These are phyloP conservation scores for Acer yangbiense DNA, from an alignment of 345 rosid species.

Conservation along the genomic window DNA sequence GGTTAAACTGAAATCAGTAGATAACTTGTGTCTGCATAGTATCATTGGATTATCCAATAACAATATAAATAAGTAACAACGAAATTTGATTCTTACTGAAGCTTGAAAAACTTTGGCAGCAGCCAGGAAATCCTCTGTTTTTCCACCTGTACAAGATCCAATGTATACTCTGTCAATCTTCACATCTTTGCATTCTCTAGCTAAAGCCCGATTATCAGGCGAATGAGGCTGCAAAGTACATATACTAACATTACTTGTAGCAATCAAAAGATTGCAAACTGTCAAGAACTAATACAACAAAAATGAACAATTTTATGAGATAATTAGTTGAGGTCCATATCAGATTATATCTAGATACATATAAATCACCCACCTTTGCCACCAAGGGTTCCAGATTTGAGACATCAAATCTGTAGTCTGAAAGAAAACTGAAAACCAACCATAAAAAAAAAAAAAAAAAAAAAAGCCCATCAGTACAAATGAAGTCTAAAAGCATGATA, in stretches of 20 bases:
- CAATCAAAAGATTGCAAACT: background rate
- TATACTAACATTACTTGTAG: slow-evolving; percentile 16
- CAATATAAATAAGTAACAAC: slow-evolving; percentile 5
- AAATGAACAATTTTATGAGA: background rate
- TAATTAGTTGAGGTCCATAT: background rate
- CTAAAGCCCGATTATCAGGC: slow-evolving; percentile 95
- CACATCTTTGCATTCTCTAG: slow-evolving; percentile 98
- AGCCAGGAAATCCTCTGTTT: slow-evolving; percentile 90
- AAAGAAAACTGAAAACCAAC: slow-evolving; percentile 57
- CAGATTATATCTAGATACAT: background rate
- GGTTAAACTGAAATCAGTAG: background rate
- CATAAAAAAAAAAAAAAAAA: slow-evolving; percentile 31
- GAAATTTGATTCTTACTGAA: slow-evolving; percentile 53
- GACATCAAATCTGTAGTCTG: slow-evolving; percentile 80
- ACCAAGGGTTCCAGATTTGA: slow-evolving; percentile 95
- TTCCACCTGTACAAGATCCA: slow-evolving; percentile 99
- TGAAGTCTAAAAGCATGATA: background rate
- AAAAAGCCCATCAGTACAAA: slow-evolving; percentile 9
- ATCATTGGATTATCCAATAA: background rate
- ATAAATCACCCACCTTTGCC: slow-evolving; percentile 69
- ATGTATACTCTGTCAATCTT: slow-evolving; percentile 97
- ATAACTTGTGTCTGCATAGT: background rate
- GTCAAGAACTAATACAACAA: background rate
- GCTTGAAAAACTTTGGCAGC: slow-evolving; percentile 87
- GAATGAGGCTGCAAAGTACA: slow-evolving; percentile 83